Base-by-base conservation (phyloP, 108 stramenopile species). In the Fragilaria radians region DNA sequence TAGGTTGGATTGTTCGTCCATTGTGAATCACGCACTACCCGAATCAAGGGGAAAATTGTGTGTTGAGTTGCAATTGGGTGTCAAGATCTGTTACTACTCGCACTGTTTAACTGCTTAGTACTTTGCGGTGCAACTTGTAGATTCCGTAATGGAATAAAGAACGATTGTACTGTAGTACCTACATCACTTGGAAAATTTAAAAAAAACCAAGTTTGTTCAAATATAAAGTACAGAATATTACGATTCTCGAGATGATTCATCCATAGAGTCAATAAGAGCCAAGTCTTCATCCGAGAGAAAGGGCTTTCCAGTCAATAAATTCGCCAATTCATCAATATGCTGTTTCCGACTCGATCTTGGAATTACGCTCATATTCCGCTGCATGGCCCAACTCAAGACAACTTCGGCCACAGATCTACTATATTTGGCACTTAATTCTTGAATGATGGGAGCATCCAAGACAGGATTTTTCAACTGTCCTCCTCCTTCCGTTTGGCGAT, bases 351-450 rank as follows among this genome's bases (percentile, higher is more conserved):
- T 79, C 4, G 73, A 74, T 28, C 78, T 21, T 17, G 78, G 78
- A 55, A 79, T 79, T 30, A 79, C 78, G 59, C 73, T 74, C 78
- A 79, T 79, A 4, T 59, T 54, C 18, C 63, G 57, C 36, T 74
- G 72, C 17, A 70, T 32, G 5, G 78, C 78, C 78, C 78, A 79
- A 27, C 68, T 70, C 48, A 79, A 54, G 33, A 79, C 78, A 25
- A 79, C 68, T 53, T 79, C 78, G 1, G 78, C 78, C 0, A 52
- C 61, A 32, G 62, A 65, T 32, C 78, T 59, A 1, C 55, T 23
- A 58, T 74, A 36, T 0, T 64, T 66, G 7, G 28, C 54, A 5
- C 72, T 59, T 24, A 79, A 21, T 11, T 70, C 45, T 14, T 59
- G 25, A 2, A 79, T 32, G 18, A 59, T 29, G 1, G 46, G 45